phyloP scores from a whole-genome alignment of 108 stramenopile species.

The Pseudonitzschia delicatissima region DNA sequence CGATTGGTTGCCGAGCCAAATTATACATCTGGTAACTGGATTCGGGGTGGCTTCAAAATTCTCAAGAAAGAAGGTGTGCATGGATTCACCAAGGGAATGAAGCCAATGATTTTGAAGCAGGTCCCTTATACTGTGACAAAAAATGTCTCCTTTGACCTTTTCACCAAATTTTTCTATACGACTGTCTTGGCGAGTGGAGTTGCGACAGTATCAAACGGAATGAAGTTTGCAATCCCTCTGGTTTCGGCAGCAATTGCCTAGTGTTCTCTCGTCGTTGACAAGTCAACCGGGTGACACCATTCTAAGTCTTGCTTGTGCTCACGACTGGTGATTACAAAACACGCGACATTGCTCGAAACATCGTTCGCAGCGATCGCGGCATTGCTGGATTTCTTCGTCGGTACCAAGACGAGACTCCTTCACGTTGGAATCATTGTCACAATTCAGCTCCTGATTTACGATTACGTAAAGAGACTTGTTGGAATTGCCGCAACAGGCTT shows the following conservation, averaged over 20 bases:
- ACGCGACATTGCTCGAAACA: conserved; percentile 50
- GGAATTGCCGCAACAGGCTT: conserved; percentile 75
- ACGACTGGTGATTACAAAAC: conserved; percentile 45
- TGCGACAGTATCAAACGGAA: conserved; percentile 27
- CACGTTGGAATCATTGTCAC: conserved; percentile 91
- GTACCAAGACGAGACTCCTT: conserved; percentile 70
- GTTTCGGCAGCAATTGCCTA: conserved; percentile 60
- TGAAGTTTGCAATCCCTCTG: conserved; percentile 62
- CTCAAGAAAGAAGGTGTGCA: conserved; percentile 56
- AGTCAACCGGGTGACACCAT: conserved; percentile 92
- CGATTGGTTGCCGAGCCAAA: conserved; percentile 80
- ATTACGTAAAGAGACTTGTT: conserved; percentile 73
- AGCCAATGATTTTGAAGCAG: conserved; percentile 86
- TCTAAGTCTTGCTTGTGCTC: conserved; percentile 73
- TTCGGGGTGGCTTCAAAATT: conserved; percentile 48
- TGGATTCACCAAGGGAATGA: conserved; percentile 52
- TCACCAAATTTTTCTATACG: conserved; percentile 48
- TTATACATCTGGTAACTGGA: conserved; percentile 50
- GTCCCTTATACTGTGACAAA: conserved; percentile 91
- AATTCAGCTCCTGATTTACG: conserved; percentile 86
- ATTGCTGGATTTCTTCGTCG: conserved; percentile 67
- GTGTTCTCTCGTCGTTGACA: conserved; percentile 73
- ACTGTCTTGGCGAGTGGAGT: conserved; percentile 24
- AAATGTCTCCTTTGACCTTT: conserved; percentile 82
- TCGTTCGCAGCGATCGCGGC: conserved; percentile 47